Evolutionary conservation across 2,329 filamentous ascomycete species (phyloP).

Genomic region (Setomelanomma holmii): DNA sequence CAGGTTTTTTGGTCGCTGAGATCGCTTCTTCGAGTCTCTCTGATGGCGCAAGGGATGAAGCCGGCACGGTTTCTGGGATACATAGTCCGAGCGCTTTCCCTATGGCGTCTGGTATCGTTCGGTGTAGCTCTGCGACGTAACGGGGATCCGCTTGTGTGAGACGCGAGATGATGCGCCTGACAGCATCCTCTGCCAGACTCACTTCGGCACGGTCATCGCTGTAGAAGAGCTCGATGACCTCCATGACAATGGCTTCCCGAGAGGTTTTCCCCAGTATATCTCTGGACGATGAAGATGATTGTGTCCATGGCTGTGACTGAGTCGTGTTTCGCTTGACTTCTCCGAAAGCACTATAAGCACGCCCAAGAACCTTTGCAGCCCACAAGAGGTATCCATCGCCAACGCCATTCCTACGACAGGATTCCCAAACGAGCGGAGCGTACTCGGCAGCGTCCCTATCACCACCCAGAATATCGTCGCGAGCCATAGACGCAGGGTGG

Average conservation of each 20-base stretch:
- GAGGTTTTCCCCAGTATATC: conserved; percentile 36
- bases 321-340: conserved; percentile 58
- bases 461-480: conserved; percentile 71
- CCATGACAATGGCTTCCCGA: conserved; percentile 45
- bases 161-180: conserved; percentile 41
- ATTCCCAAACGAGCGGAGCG: conserved; percentile 76
- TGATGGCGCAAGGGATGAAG: neutral
- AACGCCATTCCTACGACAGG: conserved; percentile 69
- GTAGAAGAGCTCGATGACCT: conserved; percentile 47
- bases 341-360: conserved; percentile 73
- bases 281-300: conserved; percentile 20
- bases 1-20: conserved; percentile 22
- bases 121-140: conserved; percentile 38
- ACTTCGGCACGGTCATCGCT: conserved; percentile 50
- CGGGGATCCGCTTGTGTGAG: conserved; percentile 24
- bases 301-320: conserved; percentile 36
- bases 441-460: conserved; percentile 70
- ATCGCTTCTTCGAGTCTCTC: conserved; percentile 28
- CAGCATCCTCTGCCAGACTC: conserved; percentile 53
- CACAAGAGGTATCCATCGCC: conserved; percentile 78
- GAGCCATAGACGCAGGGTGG: conserved; percentile 62
- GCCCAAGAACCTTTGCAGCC: conserved; percentile 84
- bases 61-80: conserved; percentile 20
- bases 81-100: conserved; percentile 35
- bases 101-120: conserved; percentile 39